A percentile compares a stretch with the other conserved stretches of the same genome.
Conservation (phyloP, 495 filamentous ascomycete genomes). For the Talaromyces stipitatus region DNA sequence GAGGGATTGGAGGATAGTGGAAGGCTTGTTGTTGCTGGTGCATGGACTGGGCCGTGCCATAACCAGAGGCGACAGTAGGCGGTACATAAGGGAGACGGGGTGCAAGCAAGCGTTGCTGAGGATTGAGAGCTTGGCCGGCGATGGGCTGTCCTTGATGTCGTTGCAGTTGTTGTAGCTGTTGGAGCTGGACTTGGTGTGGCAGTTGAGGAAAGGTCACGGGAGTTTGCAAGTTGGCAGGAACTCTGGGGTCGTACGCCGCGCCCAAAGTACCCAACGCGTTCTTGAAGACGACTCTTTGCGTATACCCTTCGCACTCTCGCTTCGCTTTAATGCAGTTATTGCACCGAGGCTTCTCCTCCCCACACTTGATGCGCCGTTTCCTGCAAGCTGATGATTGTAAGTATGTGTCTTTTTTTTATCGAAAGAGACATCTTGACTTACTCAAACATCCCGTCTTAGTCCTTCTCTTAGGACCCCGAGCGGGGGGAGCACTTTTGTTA, state of each 20-base stretch:
- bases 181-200: neutral
- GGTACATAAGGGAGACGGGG: neutral
- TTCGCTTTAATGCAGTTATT: slow-evolving; percentile 93
- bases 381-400: slow-evolving; percentile 64
- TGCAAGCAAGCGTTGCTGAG: slow-evolving; percentile 6
- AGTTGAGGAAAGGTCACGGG: slow-evolving; percentile 7
- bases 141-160: neutral
- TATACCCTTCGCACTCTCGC: slow-evolving; percentile 90
- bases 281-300: slow-evolving; percentile 87
- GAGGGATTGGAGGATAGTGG: neutral
- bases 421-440: slow-evolving; percentile 38
- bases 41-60: neutral
- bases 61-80: neutral
- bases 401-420: neutral
- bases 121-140: neutral
- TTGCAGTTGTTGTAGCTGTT: neutral
- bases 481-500: slow-evolving; percentile 12
- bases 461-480: slow-evolving; percentile 49
- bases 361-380: slow-evolving; percentile 93
- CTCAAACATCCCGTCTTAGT: slow-evolving; percentile 97
- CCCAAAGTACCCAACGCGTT: slow-evolving; percentile 63
- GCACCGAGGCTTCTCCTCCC: slow-evolving; percentile 88
- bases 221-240: slow-evolving; percentile 2
- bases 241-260: slow-evolving; percentile 13
- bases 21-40: neutral